Conservation (phyloP, 75 land plant species). For the Pinus taeda region DNA sequence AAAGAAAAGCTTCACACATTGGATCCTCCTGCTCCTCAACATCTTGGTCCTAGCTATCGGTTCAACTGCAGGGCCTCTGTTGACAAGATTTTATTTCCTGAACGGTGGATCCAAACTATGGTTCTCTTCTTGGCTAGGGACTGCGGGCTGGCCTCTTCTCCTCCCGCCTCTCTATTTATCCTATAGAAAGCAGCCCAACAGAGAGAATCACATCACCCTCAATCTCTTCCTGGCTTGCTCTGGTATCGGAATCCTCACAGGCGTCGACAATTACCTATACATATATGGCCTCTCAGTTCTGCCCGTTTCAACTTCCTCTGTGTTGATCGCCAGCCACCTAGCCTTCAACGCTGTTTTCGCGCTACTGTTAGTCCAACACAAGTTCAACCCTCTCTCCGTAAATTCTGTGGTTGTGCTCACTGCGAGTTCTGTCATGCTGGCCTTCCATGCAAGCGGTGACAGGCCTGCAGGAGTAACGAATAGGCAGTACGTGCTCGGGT, state of each 20-base stretch:
- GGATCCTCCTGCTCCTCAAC: constrained; percentile 21
- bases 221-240: constrained; percentile 19
- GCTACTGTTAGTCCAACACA: constrained; percentile 18
- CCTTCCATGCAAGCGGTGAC: constrained; percentile 11
- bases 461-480: constrained; percentile 19
- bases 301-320: constrained; percentile 16
- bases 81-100: constrained; percentile 44
- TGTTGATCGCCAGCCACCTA: constrained; percentile 29
- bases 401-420: constrained; percentile 26
- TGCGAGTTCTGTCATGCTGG: constrained; percentile 23
- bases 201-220: constrained; percentile 15
- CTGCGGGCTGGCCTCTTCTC: constrained; percentile 53
- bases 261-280: constrained; percentile 48
- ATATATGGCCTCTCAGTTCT: constrained; percentile 33
- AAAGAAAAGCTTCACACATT: background rate
- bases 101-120: constrained; percentile 41
- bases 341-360: constrained; percentile 38
- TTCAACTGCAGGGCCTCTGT: constrained; percentile 26
- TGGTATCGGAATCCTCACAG: constrained; percentile 40
- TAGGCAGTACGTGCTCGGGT: constrained; percentile 18
- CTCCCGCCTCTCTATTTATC: constrained; percentile 30
- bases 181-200: constrained; percentile 14
- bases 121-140: constrained; percentile 36
- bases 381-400: constrained; percentile 15
- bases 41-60: constrained; percentile 19